Evolutionary conservation across 768 basidiomycete genomes (phyloP).

Genomic region (button mushroom (Agaricus bisporus)): DNA sequence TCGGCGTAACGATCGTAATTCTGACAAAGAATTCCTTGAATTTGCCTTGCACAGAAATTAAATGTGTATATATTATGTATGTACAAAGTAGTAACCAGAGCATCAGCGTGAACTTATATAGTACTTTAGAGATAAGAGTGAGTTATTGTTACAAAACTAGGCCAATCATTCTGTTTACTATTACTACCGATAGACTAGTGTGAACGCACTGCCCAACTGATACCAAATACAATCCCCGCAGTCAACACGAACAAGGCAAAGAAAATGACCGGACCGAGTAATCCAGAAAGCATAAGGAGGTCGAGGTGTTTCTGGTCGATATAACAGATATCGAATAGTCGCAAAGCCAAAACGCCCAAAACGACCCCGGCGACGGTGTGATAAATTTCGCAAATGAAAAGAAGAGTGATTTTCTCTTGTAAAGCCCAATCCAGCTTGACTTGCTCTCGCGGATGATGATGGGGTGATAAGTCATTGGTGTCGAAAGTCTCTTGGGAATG

Average conservation of each 20-base stretch:
- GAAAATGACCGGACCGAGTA: conserved; percentile 4
- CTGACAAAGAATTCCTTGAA: too few species aligned
- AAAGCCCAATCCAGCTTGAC: conserved; percentile 4
- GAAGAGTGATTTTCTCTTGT: conserved; percentile 2
- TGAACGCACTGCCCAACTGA: conserved; percentile 2
- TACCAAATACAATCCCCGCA: not conserved
- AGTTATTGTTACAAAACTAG: too few species aligned
- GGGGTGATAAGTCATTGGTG: too few species aligned
- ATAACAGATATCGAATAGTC: not conserved
- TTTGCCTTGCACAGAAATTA: too few species aligned
- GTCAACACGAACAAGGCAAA: not conserved
- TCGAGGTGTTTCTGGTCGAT: conserved; percentile 6
- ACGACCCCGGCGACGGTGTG: conserved; percentile 4
- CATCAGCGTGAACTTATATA: too few species aligned
- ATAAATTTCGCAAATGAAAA: conserved; percentile 6
- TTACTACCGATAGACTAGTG: not conserved
- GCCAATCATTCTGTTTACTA: not conserved
- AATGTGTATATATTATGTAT: too few species aligned
- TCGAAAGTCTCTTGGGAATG: not conserved
- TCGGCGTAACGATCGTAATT: too few species aligned
- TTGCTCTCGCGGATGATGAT: not conserved
- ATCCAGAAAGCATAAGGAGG: not conserved
- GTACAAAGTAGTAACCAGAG: too few species aligned
- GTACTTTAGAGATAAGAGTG: too few species aligned
- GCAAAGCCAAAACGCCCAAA: conserved; percentile 3